Base-by-base conservation (phyloP, 495 filamentous ascomycete genomes). In the Talaromyces ruber region DNA sequence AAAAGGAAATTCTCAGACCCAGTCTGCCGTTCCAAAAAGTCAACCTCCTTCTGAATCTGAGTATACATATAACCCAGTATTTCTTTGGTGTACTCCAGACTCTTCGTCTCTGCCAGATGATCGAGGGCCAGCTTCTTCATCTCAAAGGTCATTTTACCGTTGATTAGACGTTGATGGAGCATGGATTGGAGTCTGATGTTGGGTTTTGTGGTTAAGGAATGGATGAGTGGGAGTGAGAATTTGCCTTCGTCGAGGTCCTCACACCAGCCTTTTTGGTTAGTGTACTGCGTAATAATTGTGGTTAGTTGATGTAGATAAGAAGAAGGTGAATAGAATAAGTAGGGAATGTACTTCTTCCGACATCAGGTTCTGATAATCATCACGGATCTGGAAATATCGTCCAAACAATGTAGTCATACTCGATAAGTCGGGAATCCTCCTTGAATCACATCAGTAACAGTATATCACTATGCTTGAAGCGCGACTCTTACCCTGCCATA, bases 191-290 rank as follows among this genome's bases (percentile, higher is more conserved):
- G 53, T 18, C 26, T 56, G 53, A 56, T 32, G 16, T 56, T 56
- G 22, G 53, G 53, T 16, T 29, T 56, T 8, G 53, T 34, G 26
- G 53, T 56, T 29, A 56, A 22, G 26, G 22, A 51, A 55, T 73
- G 69, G 56, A 77, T 67, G 18, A 77, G 62, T 1, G 72, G 68
- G 50, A 72, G 68, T 2, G 71, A 73, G 64, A 66, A 70, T 63
- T 77, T 78, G 6, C 72, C 71, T 64, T 78, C 71, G 55, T 72
- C 71, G 12, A 78, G 69, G 60, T 75, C 72, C 63, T 74, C 74
- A 37, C 64, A 68, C 59, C 75, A 74, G n/a, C 75, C 72, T 61
- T 76, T 75, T 55, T 72, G 65, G 16, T 52, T 60, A 8, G 64
- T 65, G 53, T 72, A 74, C 63, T 74, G 24, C 0, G 24, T 52